Percentiles rank a stretch among this genome's conserved stretches.
Conservation (phyloP, 306 rosid species). For the Hippophae rhamnoides region DNA sequence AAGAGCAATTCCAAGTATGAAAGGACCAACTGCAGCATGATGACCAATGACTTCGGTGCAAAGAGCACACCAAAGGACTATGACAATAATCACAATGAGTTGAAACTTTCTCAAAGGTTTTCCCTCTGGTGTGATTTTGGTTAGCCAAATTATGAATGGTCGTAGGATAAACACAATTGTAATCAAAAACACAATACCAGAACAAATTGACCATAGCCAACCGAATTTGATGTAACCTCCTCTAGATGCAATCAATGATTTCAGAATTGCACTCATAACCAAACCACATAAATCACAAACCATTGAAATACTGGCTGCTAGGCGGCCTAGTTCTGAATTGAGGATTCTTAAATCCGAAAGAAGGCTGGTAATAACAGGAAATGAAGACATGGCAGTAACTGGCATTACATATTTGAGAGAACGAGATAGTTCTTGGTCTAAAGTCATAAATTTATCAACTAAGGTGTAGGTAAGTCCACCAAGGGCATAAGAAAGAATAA, state of each 20-base stretch:
- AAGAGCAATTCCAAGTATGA: slow-evolving; percentile 4
- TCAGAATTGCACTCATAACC: neutral
- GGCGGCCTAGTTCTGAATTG: slow-evolving; percentile 6
- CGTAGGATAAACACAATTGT: neutral
- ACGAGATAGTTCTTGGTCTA: neutral
- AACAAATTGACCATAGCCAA: neutral
- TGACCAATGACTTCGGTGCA: slow-evolving; percentile 3
- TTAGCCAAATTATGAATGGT: slow-evolving; percentile 9
- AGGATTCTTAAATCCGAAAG: slow-evolving; percentile 2
- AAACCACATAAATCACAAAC: neutral
- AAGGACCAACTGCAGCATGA: slow-evolving; percentile 1
- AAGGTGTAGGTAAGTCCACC: neutral
- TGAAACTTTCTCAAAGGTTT: neutral
- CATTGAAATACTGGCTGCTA: neutral
- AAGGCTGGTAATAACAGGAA: slow-evolving; percentile 4
- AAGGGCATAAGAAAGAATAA: neutral
- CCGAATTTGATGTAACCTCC: neutral
- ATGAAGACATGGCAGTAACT: slow-evolving; percentile 1
- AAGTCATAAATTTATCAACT: neutral
- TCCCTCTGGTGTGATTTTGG: neutral
- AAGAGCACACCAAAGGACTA: neutral
- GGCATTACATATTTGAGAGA: neutral
- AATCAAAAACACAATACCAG: neutral
- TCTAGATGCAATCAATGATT: neutral
- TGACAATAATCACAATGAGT: neutral